Evolutionary conservation across 1,139 yeast genomes (phyloP).

Genomic region (Scheffersomyces stambukii): DNA sequence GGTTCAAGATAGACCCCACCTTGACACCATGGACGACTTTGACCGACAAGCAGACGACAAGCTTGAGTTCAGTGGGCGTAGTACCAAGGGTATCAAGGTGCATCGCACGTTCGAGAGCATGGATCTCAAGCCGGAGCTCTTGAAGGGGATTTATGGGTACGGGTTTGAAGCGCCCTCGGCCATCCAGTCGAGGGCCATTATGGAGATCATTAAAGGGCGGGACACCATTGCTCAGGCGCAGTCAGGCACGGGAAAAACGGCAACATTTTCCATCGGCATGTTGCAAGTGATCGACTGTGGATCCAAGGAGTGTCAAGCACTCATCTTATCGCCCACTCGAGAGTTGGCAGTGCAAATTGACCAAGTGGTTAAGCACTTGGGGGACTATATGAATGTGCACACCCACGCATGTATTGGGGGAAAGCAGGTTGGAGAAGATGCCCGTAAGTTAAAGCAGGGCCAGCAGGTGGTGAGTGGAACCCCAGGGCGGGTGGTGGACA

Average conservation of each 20-base stretch:
- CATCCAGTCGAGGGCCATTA: conserved; percentile 90
- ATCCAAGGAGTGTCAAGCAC: conserved; percentile 70
- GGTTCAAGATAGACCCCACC: too few species aligned
- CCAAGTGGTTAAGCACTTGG: conserved; percentile 76
- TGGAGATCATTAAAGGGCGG: conserved; percentile 84
- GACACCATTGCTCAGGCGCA: conserved; percentile 98
- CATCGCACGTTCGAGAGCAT: conserved; percentile 73
- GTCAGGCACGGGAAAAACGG: conserved; percentile 98
- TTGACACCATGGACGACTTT: conserved; percentile 30
- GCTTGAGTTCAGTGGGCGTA: conserved; percentile 49
- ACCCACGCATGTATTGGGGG: conserved; percentile 96
- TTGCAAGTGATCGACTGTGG: conserved; percentile 72
- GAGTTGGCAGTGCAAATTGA: conserved; percentile 90
- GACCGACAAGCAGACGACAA: conserved; percentile 56
- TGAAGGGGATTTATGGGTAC: conserved; percentile 78
- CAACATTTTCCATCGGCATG: conserved; percentile 92
- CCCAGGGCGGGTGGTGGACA: conserved; percentile 90
- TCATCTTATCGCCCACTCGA: conserved; percentile 92
- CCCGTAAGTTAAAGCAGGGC: conserved; percentile 66
- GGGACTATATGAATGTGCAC: conserved; percentile 79
- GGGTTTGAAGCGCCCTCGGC: conserved; percentile 96
- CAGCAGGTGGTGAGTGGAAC: conserved; percentile 96
- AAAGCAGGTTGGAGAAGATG: conserved; percentile 75
- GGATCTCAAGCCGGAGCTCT: conserved; percentile 64
- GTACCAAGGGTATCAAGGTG: conserved; percentile 60